Conservation (phyloP, 805 yeast species). For the Vanderwaltozyma verrucispora region DNA sequence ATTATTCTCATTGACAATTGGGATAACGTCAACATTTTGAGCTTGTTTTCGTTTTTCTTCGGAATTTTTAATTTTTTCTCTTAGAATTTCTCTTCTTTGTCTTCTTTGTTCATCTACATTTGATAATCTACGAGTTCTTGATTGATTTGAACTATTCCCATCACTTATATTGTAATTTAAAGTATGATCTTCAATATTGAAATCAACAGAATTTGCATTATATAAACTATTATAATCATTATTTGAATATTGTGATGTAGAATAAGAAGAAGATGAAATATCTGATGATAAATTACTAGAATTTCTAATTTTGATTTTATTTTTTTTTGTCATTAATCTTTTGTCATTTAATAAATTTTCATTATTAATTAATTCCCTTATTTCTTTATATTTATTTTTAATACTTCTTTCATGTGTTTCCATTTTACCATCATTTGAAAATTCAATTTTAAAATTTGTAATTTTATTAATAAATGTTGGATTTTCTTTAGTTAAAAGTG, state of each 20-base stretch:
- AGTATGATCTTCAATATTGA: conserved; percentile 4
- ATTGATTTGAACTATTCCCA: too few relatives aligned
- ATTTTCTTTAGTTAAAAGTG: conserved; percentile 23
- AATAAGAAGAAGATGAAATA: not conserved
- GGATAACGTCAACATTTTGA: not conserved
- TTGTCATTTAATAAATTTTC: conserved; percentile 21
- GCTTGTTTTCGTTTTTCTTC: conserved; percentile 19
- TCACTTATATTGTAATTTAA: conserved; percentile 19
- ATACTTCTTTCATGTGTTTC: conserved; percentile 30
- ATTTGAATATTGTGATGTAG: not conserved
- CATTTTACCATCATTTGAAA: conserved; percentile 30
- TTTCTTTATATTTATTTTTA: conserved; percentile 24
- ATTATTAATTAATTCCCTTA: conserved; percentile 23
- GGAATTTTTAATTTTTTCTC: conserved; percentile 19
- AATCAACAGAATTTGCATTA: conserved; percentile 3
- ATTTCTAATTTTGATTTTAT: conserved; percentile 18
- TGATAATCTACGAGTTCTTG: conserved; percentile 11
- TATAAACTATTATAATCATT: too few relatives aligned
- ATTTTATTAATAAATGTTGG: conserved; percentile 24
- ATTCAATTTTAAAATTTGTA: conserved; percentile 19
- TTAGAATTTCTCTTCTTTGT: conserved; percentile 23
- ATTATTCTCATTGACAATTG: not conserved
- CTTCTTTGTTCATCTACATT: conserved; percentile 23
- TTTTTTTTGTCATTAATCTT: conserved; percentile 20
- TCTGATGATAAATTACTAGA: not conserved